Evolutionary conservation across 2,329 filamentous ascomycete genomes (phyloP).

Genomic region (Xylariaceae sp.): DNA sequence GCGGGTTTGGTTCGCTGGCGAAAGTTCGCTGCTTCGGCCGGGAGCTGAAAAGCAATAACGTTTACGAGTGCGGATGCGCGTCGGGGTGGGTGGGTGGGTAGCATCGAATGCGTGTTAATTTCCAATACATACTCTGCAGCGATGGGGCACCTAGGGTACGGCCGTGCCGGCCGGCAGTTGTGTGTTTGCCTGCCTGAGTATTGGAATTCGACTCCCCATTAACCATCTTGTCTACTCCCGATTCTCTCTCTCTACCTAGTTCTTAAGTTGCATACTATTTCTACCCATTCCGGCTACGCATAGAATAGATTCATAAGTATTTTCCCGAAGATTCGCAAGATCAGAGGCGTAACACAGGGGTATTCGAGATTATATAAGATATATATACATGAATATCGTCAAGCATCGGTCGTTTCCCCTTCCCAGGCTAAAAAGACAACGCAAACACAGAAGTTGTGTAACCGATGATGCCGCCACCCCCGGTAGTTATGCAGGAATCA

Average conservation of each 20-base stretch:
- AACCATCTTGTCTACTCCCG: neutral
- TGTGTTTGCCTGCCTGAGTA: constrained; percentile 15
- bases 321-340: too few relatives aligned
- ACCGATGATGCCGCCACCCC: constrained; percentile 18
- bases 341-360: constrained; percentile 6
- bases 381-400: constrained; percentile 12
- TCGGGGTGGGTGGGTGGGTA: constrained; percentile 5
- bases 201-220: neutral
- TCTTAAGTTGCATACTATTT: too few relatives aligned
- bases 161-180: constrained; percentile 25
- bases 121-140: constrained; percentile 5
- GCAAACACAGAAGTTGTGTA: constrained; percentile 14
- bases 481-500: constrained; percentile 22
- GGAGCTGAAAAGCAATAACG: constrained; percentile 12
- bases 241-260: too few relatives aligned
- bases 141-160: constrained; percentile 25
- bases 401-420: constrained; percentile 11
- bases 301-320: too few relatives aligned
- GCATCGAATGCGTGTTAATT: neutral
- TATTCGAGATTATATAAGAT: constrained; percentile 12
- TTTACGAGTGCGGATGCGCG: neutral
- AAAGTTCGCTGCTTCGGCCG: neutral
- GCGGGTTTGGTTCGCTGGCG: neutral
- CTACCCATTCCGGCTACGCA: too few relatives aligned
- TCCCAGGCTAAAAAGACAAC: constrained; percentile 25